Base-by-base conservation (phyloP, 306 rosid species). In the Biancaea sappan region DNA sequence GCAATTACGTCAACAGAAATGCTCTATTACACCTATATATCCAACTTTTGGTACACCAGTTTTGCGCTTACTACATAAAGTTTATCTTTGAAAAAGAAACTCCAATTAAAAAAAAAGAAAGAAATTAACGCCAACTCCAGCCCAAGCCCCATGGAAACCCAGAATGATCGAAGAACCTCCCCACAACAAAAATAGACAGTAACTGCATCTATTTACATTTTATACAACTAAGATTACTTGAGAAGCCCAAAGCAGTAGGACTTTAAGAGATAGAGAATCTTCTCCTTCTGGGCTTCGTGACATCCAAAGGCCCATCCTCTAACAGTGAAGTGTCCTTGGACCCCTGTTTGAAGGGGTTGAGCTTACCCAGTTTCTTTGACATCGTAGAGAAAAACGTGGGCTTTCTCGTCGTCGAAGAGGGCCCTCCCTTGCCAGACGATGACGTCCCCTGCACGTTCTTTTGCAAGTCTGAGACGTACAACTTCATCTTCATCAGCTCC, bases 181-280 rank as follows among this genome's bases (percentile, higher is more conserved):
- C 40, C 64, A 29, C 2, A 5, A 15, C 34, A 28, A 58, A 31
- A 59, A 59, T 31, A 31, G 32, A 29, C 66, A 59, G 19, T 35
- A 29, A 59, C 40, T 29, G 2, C 25, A 16, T 7, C 66, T 59
- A 32, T 59, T 8, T 7, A 31, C 16, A 38, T 59, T 35, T 29
- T 57, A 2, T 2, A 29, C 25, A 29, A 58, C 8, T 4, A 28
- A 2, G 6, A 57, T 28, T 11, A 26, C 63, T 25, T 13, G 18
- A 54, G 18, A 54, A 54, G 32, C n/a, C n/a, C 61, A 8, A n/a
- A n/a, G n/a, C n/a, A n/a, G n/a, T n/a, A n/a, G n/a, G n/a, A n/a
- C n/a, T 28, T 75, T 76, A 90, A 11, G 98, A 92, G 43, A 92
- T 58, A 18, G 98, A 92, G 85, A 92, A 92, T 75, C 98, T 88